Evolutionary conservation across 371 early-diverging fungal genomes (phyloP).

Genomic region (Dinochytrium kinnereticum): DNA sequence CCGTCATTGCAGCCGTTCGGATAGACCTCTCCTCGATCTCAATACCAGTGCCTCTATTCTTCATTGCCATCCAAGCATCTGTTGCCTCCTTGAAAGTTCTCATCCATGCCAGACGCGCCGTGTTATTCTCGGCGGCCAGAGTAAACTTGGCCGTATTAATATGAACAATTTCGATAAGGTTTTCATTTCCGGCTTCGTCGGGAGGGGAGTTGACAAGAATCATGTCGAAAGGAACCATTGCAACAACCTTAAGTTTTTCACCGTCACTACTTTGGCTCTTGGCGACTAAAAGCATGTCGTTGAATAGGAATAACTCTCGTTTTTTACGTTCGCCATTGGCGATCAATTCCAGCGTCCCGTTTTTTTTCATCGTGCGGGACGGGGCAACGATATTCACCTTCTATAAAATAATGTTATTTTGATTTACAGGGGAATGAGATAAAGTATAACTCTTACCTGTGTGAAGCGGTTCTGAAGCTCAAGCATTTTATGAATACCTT

Average conservation of each 20-base stretch:
- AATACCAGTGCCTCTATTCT: constrained; percentile 15
- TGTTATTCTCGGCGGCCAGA: constrained; percentile 28
- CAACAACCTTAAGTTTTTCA: constrained; percentile 47
- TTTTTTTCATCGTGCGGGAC: constrained; percentile 46
- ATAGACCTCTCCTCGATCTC: constrained; percentile 4
- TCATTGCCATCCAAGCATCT: constrained; percentile 34
- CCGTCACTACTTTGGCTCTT: constrained; percentile 35
- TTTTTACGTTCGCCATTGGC: constrained; percentile 38
- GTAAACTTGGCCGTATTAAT: constrained; percentile 36
- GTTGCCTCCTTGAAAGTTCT: constrained; percentile 45
- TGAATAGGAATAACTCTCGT: constrained; percentile 57
- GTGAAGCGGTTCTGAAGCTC: constrained; percentile 51
- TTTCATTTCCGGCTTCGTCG: constrained; percentile 23
- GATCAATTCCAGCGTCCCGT: constrained; percentile 43
- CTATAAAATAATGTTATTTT: constrained; percentile 23
- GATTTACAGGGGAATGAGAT: not conserved
- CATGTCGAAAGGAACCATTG: constrained; percentile 52
- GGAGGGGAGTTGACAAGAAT: constrained; percentile 45
- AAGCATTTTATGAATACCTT: constrained; percentile 52
- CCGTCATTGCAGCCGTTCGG: constrained; percentile 2
- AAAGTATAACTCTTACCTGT: constrained; percentile 41
- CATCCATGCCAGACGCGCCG: constrained; percentile 44
- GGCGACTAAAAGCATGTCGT: constrained; percentile 54
- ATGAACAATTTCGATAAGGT: constrained; percentile 47
- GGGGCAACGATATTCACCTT: constrained; percentile 52